Base-by-base conservation (phyloP, 306 rosid genomes). In the Malus fusca region DNA sequence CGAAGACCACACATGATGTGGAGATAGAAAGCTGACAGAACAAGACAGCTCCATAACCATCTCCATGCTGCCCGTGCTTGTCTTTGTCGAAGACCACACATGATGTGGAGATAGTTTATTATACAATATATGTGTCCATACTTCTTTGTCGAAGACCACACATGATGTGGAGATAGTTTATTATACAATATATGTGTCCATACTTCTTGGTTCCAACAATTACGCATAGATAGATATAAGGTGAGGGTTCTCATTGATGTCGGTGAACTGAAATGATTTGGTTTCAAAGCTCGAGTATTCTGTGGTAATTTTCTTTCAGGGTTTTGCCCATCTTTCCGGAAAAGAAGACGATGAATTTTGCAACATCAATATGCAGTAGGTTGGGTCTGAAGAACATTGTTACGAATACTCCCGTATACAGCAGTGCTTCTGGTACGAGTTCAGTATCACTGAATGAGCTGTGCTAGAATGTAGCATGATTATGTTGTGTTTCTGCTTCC, bases 371-470 rank as follows among this genome's bases (percentile, higher is more conserved):
- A 61, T 87, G 89, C 85, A 86, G 84, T 78, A 87, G 97, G 80
- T 73, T 93, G 84, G 88, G 77, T 80, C 59, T 91, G 73, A 89
- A 82, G 85, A 92, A 91, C 72, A 80, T 91, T 23, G 76, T 90
- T 75, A 80, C 88, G 17, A 89, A 82, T 61, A 79, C 80, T 81
- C 89, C 92, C 69, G 37, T 33, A 33, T 61, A 87, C 81, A 89
- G 79, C 79, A 75, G 88, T 70, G 74, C 90, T 71, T 40, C 64
- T 30, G 97, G 97, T 93, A 89, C 71, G 66, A 35, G 59, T 81
- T 72, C 15, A 26, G 69, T 66, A 35, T 68, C 35, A 60, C 81
- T 68, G n/a, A 28, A 30, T 43, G 74, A 22, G 68, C 15, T 56
- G 75, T 18, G 19, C 65, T 28, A 17, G 69, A 40, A 19, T 82